Percentiles rank a stretch among this genome's conserved stretches.
Evolutionary conservation across 2,329 filamentous ascomycete species (phyloP).

Genomic region (Apiospora arundinis): DNA sequence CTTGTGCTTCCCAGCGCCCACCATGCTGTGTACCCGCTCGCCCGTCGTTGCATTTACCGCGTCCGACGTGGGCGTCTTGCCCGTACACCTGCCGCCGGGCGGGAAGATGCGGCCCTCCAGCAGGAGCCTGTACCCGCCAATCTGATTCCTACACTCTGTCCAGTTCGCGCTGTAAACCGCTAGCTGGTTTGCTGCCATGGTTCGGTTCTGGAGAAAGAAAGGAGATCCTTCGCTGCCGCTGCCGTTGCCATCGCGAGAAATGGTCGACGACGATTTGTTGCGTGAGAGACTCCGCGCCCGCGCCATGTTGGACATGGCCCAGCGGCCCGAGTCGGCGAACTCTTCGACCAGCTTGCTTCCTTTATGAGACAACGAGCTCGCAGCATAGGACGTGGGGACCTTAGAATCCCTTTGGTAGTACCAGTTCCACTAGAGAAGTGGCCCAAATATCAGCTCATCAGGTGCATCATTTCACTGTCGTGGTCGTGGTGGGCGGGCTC

Average conservation of each 20-base stretch:
- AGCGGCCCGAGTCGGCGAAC: conserved; percentile 7
- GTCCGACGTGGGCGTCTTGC: background rate
- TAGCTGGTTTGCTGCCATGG: background rate
- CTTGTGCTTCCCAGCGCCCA: background rate
- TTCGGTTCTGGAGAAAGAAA: background rate
- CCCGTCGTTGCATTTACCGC: background rate
- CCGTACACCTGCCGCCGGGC: background rate
- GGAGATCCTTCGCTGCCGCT: too few relatives aligned
- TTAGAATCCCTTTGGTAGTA: background rate
- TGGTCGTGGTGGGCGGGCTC: too few relatives aligned
- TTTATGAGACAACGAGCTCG: background rate
- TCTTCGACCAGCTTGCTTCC: background rate
- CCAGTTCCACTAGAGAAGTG: background rate
- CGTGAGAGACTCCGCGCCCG: background rate
- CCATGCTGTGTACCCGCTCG: background rate
- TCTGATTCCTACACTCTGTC: background rate
- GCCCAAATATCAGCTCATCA: background rate
- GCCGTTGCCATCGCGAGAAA: background rate
- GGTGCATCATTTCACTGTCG: too few relatives aligned
- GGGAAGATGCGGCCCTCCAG: conserved; percentile 6
- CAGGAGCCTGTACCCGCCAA: background rate
- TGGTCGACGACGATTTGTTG: too few relatives aligned
- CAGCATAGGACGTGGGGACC: background rate
- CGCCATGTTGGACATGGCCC: conserved; percentile 12
- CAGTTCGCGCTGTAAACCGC: conserved; percentile 1